Base-by-base conservation (phyloP, 345 rosid species). In the Rhizophora mangle region DNA sequence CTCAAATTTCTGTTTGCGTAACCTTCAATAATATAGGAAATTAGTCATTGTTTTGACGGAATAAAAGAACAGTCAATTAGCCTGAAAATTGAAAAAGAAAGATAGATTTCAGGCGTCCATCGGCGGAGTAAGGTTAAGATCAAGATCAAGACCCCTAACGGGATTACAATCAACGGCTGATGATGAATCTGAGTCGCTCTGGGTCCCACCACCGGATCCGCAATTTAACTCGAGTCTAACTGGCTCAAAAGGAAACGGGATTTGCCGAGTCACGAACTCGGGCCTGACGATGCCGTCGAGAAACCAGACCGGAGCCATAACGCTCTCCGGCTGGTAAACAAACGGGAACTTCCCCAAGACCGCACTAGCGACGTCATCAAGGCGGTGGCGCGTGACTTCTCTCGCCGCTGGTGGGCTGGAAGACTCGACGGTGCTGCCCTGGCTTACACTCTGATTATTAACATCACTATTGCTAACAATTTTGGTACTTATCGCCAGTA, bases 111-210 rank as follows among this genome's bases (percentile, higher is more conserved):
- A 91, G 37, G 87, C 83, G 27, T 86, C 92, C 6, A 79, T 80
- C 4, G 92, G 86, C 7, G 97, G 89, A 36, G 88, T 86, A 65
- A 86, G 83, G 63, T 92, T 89, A 36, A 89, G 96, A 69, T 92
- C 97, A 20, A 89, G 75, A 70, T 73, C 77, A 8, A 77, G 76
- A 63, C 63, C 72, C 4, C 61, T 66, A 24, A 71, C 71, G 1
- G 80, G 77, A 75, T 82, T 77, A 47, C 72, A 75, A 26, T 82
- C 87, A 27, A 79, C 81, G 16, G 68, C 76, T 0, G 90, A 75
- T 2, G 83, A 80, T 18, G 80, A 76, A 18, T 78, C 85, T 31
- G 90, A 73, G 63, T 84, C 89, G 13, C 85, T 64, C 54, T 68
- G 84, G 3, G 76, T 72, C 49, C 78, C 78, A 3, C 70, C 62